These are phyloP conservation scores for Yarrowia galli DNA, from an alignment of 1,139 yeast genomes.

Conservation along the genomic window DNA sequence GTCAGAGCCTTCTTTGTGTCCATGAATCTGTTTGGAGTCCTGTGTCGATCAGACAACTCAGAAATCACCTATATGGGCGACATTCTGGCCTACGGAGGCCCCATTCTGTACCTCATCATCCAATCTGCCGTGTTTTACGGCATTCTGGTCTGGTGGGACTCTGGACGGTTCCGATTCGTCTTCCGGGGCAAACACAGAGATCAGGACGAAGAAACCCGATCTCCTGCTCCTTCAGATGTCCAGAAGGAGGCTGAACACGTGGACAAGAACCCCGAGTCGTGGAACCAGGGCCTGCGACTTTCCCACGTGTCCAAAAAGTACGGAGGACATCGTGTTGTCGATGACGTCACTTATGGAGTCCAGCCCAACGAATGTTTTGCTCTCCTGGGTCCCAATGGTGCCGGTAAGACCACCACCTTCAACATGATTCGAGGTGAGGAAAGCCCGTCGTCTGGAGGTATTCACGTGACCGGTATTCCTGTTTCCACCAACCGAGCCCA, in stretches of 20 bases:
- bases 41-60: conserved; percentile 46
- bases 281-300: conserved; percentile 47
- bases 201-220: neutral
- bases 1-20: conserved; percentile 49
- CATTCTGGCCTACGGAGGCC: conserved; percentile 51
- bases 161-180: conserved; percentile 46
- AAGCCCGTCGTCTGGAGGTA: conserved; percentile 47
- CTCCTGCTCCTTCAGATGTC: neutral
- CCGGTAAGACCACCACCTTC: conserved; percentile 90
- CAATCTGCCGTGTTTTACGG: conserved; percentile 46
- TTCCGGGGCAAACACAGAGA: neutral
- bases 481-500: conserved; percentile 46
- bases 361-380: conserved; percentile 51
- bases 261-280: conserved; percentile 15
- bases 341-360: conserved; percentile 52
- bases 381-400: conserved; percentile 92
- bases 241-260: conserved; percentile 32
- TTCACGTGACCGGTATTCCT: conserved; percentile 48
- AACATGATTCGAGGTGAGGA: conserved; percentile 68
- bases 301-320: conserved; percentile 48
- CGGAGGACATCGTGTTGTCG: conserved; percentile 48
- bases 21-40: conserved; percentile 50
- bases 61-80: conserved; percentile 47
- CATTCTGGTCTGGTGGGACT: conserved; percentile 51
- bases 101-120: conserved; percentile 49